Conservation (phyloP, 2,329 filamentous ascomycete species). For the Microcera coccophila region DNA sequence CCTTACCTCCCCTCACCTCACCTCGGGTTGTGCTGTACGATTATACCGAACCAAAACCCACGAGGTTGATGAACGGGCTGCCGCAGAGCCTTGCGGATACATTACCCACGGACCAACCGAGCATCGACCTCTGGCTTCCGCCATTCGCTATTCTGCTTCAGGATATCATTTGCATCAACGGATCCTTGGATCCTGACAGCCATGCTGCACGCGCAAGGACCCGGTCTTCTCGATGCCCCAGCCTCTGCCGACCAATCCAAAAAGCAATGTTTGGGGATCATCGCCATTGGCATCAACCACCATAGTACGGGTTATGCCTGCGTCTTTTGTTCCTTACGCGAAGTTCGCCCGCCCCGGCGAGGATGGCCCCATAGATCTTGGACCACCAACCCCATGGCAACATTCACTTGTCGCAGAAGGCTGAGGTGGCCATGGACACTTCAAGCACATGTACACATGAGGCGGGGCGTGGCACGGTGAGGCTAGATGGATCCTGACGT, state of each 20-base stretch:
- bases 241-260: conserved; percentile 21
- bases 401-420: conserved; percentile 19
- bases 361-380: conserved; percentile 17
- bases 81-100: neutral
- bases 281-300: conserved; percentile 4
- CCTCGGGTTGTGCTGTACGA: neutral
- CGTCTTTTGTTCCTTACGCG: neutral
- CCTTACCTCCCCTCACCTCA: conserved; percentile 16
- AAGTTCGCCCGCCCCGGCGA: conserved; percentile 8
- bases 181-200: conserved; percentile 1
- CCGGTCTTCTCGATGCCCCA: conserved; percentile 13
- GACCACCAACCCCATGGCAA: conserved; percentile 16
- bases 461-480: conserved; percentile 25
- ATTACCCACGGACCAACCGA: neutral
- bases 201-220: conserved; percentile 16
- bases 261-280: conserved; percentile 21
- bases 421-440: conserved; percentile 24
- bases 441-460: conserved; percentile 20
- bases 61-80: neutral
- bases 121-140: too few relatives aligned
- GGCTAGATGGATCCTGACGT: conserved; percentile 25
- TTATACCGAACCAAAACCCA: neutral
- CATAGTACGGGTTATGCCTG: neutral
- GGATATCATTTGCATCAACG: too few relatives aligned
- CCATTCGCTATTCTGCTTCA: neutral